phyloP scores from a whole-genome alignment of 2,329 filamentous ascomycete genomes.

The Sordariomycetes sp. region DNA sequence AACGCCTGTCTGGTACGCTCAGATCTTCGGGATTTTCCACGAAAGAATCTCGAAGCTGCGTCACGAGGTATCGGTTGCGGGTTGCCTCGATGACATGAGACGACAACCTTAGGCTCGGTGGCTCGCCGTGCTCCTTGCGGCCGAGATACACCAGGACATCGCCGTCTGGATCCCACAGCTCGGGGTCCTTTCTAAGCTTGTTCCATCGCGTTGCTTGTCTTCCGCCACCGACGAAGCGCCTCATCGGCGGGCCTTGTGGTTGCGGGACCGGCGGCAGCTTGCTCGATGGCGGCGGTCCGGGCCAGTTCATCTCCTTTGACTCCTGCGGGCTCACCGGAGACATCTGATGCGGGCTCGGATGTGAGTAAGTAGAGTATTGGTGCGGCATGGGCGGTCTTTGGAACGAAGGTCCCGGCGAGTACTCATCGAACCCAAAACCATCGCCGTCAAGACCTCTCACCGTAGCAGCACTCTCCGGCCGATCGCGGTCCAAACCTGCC shows the following conservation, averaged over 20 bases:
- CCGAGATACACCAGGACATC: slow-evolving; percentile 50
- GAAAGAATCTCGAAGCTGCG: slow-evolving; percentile 41
- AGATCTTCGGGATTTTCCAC: slow-evolving; percentile 22
- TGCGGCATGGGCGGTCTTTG: no score
- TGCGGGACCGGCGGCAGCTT: slow-evolving; percentile 33
- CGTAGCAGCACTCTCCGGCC: slow-evolving; percentile 12
- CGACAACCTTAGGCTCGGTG: slow-evolving; percentile 45
- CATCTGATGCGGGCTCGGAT: neutral
- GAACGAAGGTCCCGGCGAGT: neutral
- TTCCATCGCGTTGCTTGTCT: slow-evolving; percentile 43
- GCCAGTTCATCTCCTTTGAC: slow-evolving; percentile 9
- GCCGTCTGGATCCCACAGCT: slow-evolving; percentile 52
- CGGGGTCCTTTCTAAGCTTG: slow-evolving; percentile 48
- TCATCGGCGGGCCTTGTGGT: slow-evolving; percentile 28
- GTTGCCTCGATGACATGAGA: slow-evolving; percentile 51
- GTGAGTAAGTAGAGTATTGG: neutral
- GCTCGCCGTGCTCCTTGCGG: slow-evolving; percentile 30
- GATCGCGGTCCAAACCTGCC: slow-evolving; percentile 8
- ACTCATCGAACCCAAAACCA: no score
- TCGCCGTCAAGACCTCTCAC: slow-evolving; percentile 5
- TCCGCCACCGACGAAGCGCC: slow-evolving; percentile 43
- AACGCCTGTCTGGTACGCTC: slow-evolving; percentile 14
- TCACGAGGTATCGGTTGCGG: slow-evolving; percentile 43
- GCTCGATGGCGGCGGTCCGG: slow-evolving; percentile 28
- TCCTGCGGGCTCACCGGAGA: slow-evolving; percentile 8